These are phyloP conservation scores for Collybia nuda DNA, from an alignment of 768 basidiomycete genomes.

Conservation along the genomic window DNA sequence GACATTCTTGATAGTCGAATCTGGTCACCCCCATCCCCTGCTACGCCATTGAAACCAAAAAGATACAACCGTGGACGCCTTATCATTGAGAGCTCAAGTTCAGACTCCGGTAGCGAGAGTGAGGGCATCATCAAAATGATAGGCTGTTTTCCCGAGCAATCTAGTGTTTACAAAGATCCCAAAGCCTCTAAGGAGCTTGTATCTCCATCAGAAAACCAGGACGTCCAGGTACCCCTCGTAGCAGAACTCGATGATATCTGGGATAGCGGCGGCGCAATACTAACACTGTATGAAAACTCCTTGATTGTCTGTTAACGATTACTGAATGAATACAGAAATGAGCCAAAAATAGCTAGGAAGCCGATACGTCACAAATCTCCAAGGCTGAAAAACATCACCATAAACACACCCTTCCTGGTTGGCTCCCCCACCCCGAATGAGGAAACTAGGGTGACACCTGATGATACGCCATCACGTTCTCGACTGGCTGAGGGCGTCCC, in stretches of 20 bases:
- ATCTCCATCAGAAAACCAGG: background rate
- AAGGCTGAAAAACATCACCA: too few relatives aligned
- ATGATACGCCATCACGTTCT: background rate
- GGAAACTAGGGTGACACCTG: too few relatives aligned
- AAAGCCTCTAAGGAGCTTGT: background rate
- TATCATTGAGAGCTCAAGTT: constrained; percentile 35
- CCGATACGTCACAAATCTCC: constrained; percentile 29
- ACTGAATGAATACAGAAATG: constrained; percentile 31
- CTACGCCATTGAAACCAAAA: constrained; percentile 1
- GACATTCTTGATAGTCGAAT: background rate
- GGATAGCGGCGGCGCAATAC: constrained; percentile 34
- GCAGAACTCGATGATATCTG: constrained; percentile 21
- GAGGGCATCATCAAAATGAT: constrained; percentile 29
- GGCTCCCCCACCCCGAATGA: background rate
- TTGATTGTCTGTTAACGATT: background rate
- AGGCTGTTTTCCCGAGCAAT: constrained; percentile 20
- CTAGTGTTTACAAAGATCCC: constrained; percentile 1
- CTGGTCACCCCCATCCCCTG: background rate
- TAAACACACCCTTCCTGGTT: background rate
- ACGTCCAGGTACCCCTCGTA: background rate
- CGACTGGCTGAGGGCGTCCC: background rate
- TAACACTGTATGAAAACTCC: constrained; percentile 31
- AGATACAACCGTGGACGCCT: constrained; percentile 20
- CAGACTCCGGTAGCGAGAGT: constrained; percentile 21
- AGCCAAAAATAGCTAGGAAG: constrained; percentile 47